Evolutionary conservation across 768 basidiomycete genomes (phyloP).

Genomic region (Amanita inopinata): DNA sequence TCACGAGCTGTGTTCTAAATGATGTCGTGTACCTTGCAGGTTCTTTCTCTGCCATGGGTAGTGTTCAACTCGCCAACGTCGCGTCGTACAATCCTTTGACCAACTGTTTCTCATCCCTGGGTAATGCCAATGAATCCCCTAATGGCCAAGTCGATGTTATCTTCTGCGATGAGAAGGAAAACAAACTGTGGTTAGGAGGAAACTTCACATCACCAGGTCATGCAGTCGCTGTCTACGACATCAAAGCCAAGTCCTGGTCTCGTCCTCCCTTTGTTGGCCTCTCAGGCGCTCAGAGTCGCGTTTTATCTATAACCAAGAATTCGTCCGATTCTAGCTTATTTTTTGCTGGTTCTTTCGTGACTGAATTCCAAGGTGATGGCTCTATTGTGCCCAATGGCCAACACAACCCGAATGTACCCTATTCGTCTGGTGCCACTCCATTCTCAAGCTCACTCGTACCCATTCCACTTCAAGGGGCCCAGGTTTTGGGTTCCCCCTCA

Average conservation of each 20-base stretch:
- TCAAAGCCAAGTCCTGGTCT: constrained; percentile 58
- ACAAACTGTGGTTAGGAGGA: constrained; percentile 74
- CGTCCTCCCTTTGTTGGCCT: constrained; percentile 77
- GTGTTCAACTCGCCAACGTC: constrained; percentile 55
- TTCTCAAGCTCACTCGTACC: constrained; percentile 88
- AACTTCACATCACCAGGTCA: constrained; percentile 57
- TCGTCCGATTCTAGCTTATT: constrained; percentile 65
- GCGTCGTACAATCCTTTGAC: constrained; percentile 62
- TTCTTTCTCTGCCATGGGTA: constrained; percentile 64
- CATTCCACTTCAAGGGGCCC: constrained; percentile 54
- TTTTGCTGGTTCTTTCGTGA: constrained; percentile 84
- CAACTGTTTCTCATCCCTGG: constrained; percentile 50
- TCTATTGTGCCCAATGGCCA: constrained; percentile 43
- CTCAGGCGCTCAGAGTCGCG: constrained; percentile 54
- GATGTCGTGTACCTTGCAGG: constrained; percentile 76
- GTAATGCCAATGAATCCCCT: constrained; percentile 43
- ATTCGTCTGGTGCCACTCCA: constrained; percentile 71
- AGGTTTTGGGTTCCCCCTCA: constrained; percentile 49
- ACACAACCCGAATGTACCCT: constrained; percentile 81
- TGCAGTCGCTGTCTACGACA: constrained; percentile 66
- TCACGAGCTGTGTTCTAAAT: constrained; percentile 61
- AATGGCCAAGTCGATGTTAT: constrained; percentile 66
- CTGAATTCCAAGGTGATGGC: constrained; percentile 49
- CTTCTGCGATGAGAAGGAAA: constrained; percentile 61
- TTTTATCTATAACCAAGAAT: constrained; percentile 70